Conservation (phyloP, 164 flowering plant genomes). For the Tinospora cordifolia region DNA sequence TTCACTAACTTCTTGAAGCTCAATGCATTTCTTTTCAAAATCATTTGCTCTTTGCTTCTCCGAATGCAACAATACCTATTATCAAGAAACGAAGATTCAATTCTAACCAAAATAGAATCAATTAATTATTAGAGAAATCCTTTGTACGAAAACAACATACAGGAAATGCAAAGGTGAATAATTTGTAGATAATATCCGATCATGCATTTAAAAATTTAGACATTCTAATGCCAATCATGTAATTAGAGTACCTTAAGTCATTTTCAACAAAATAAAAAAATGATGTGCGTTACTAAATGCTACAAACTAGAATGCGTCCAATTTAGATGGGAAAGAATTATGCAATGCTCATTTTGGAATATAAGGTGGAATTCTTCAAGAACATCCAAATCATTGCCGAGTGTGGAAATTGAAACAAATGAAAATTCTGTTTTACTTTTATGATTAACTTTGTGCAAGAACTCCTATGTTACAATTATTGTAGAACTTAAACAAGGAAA, state of each 20-base stretch:
- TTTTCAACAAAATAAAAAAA: background rate
- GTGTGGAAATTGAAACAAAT: too few relatives aligned
- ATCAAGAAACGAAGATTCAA: background rate
- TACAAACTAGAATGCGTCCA: background rate
- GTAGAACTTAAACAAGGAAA: too few relatives aligned
- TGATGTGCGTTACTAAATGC: background rate
- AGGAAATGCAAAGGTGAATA: too few relatives aligned
- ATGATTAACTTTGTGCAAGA: too few relatives aligned
- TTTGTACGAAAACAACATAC: background rate
- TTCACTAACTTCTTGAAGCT: constrained; percentile 43
- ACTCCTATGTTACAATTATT: too few relatives aligned
- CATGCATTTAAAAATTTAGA: too few relatives aligned
- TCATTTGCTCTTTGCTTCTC: constrained; percentile 57
- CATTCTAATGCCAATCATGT: background rate
- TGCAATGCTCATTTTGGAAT: too few relatives aligned
- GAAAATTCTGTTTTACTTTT: too few relatives aligned
- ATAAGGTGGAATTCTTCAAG: too few relatives aligned
- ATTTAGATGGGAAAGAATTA: too few relatives aligned
- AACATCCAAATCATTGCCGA: too few relatives aligned
- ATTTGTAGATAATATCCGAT: background rate
- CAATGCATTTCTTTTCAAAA: constrained; percentile 39
- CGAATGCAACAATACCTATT: constrained; percentile 41
- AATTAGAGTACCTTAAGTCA: background rate
- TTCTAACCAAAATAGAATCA: background rate
- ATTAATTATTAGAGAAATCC: background rate